These are phyloP conservation scores for Tagetes erecta DNA, from an alignment of 129 eudicot species.

Conservation along the genomic window DNA sequence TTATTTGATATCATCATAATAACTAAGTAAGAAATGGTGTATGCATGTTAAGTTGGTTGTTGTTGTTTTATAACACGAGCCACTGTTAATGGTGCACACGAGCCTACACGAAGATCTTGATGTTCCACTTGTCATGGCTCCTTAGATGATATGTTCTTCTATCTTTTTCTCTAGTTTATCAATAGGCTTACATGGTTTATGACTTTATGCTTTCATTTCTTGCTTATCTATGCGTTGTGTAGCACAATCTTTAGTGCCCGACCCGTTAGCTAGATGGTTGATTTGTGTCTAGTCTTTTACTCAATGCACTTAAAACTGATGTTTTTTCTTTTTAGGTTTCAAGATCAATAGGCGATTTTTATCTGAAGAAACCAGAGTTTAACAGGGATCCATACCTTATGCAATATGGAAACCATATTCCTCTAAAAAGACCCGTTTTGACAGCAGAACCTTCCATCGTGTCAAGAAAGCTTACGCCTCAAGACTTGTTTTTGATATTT, in stretches of 20 bases:
- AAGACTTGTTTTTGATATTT: slow-evolving; percentile 81
- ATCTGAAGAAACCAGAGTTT: slow-evolving; percentile 83
- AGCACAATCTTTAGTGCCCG: not conserved
- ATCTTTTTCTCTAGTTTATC: slow-evolving; percentile 19
- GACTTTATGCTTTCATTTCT: no score
- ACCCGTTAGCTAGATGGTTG: slow-evolving; percentile 20
- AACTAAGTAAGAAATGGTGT: no score
- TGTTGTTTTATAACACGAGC: slow-evolving; percentile 13
- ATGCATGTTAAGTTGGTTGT: not conserved
- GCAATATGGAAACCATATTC: slow-evolving; percentile 57
- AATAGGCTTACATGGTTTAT: no score
- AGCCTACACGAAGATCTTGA: slow-evolving; percentile 43
- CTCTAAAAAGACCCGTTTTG: slow-evolving; percentile 66
- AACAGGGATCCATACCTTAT: slow-evolving; percentile 69
- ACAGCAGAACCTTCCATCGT: slow-evolving; percentile 86
- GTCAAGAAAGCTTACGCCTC: slow-evolving; percentile 61
- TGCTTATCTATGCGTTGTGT: no score
- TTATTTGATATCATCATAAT: not conserved
- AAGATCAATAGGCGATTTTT: slow-evolving; percentile 96
- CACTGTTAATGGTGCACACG: slow-evolving; percentile 37
- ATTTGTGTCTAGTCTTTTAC: slow-evolving; percentile 17
- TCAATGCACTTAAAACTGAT: slow-evolving; percentile 1
- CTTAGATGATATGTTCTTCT: slow-evolving; percentile 16
- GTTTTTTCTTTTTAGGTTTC: slow-evolving; percentile 62
- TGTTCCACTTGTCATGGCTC: slow-evolving; percentile 38